Conservation (phyloP, 805 yeast species). For the Yamadazyma olivae region DNA sequence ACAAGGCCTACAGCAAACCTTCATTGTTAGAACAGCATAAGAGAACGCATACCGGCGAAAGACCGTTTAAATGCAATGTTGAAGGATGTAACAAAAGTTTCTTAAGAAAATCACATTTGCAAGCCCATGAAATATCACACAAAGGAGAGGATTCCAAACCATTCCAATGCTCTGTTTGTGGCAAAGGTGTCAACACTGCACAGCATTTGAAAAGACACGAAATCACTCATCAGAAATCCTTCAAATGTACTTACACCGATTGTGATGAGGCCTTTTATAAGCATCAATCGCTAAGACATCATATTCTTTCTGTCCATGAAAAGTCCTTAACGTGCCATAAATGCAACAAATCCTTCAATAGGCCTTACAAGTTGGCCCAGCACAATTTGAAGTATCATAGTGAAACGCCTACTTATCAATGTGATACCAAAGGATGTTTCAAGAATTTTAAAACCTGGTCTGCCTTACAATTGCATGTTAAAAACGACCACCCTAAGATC, state of each 20-base stretch:
- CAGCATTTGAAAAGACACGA: slow-evolving; percentile 87
- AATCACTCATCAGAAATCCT: slow-evolving; percentile 68
- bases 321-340: slow-evolving; percentile 51
- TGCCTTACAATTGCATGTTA: slow-evolving; percentile 66
- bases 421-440: slow-evolving; percentile 62
- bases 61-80: slow-evolving; percentile 67
- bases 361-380: slow-evolving; percentile 62
- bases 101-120: slow-evolving; percentile 73
- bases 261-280: slow-evolving; percentile 71
- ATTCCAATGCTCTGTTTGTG: slow-evolving; percentile 67
- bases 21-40: slow-evolving; percentile 79
- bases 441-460: slow-evolving; percentile 67
- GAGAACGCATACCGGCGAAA: slow-evolving; percentile 73
- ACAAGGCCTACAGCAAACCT: slow-evolving; percentile 76
- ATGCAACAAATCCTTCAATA: slow-evolving; percentile 63
- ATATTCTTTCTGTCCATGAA: slow-evolving; percentile 61
- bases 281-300: slow-evolving; percentile 74
- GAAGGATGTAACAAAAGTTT: slow-evolving; percentile 62
- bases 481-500: slow-evolving; percentile 68
- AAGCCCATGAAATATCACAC: slow-evolving; percentile 74
- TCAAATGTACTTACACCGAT: slow-evolving; percentile 54
- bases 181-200: slow-evolving; percentile 73
- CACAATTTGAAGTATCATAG: slow-evolving; percentile 71
- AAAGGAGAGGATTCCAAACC: slow-evolving; percentile 54
- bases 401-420: slow-evolving; percentile 50